A percentile compares a stretch with the other conserved stretches of the same genome.
These are phyloP conservation scores for Candida odintsovae DNA, from an alignment of 805 yeast genomes.

Conservation along the genomic window DNA sequence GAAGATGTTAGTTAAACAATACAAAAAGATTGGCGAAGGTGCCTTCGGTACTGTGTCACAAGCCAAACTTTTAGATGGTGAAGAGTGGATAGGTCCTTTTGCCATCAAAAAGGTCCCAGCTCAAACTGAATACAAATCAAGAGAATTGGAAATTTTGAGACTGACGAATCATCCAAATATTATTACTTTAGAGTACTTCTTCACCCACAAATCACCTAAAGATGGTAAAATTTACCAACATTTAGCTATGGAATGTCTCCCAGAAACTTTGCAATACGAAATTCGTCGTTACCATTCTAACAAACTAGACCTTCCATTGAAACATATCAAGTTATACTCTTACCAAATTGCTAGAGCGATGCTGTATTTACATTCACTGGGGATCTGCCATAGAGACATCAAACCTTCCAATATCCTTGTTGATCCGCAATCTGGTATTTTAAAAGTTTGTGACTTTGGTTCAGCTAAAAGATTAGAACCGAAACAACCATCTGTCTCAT, in stretches of 20 bases:
- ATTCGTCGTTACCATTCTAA: conserved; percentile 62
- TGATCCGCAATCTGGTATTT: conserved; percentile 58
- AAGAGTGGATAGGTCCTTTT: conserved; percentile 68
- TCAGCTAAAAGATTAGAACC: conserved; percentile 75
- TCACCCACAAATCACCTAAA: conserved; percentile 56
- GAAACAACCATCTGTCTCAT: conserved; percentile 84
- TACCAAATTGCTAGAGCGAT: conserved; percentile 80
- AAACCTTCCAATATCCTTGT: conserved; percentile 79
- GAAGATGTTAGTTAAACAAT: conserved; percentile 66
- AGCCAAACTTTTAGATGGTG: conserved; percentile 46
- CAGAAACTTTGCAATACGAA: conserved; percentile 73
- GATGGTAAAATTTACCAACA: conserved; percentile 72
- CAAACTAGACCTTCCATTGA: conserved; percentile 58
- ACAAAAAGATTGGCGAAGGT: conserved; percentile 76
- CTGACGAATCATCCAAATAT: conserved; percentile 77
- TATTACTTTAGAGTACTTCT: conserved; percentile 62
- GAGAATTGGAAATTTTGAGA: conserved; percentile 74
- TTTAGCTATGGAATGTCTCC: conserved; percentile 82
- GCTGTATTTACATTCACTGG: conserved; percentile 75
- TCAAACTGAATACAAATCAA: conserved; percentile 77
- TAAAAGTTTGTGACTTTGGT: conserved; percentile 83
- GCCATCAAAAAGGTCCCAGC: conserved; percentile 85
- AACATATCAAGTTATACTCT: conserved; percentile 70
- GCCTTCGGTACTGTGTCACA: conserved; percentile 84
- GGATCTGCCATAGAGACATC: conserved; percentile 78